A percentile compares a stretch with the other conserved stretches of the same genome.
Evolutionary conservation across 2,329 filamentous ascomycete genomes (phyloP).

Genomic region (Clonostachys rhizophaga): DNA sequence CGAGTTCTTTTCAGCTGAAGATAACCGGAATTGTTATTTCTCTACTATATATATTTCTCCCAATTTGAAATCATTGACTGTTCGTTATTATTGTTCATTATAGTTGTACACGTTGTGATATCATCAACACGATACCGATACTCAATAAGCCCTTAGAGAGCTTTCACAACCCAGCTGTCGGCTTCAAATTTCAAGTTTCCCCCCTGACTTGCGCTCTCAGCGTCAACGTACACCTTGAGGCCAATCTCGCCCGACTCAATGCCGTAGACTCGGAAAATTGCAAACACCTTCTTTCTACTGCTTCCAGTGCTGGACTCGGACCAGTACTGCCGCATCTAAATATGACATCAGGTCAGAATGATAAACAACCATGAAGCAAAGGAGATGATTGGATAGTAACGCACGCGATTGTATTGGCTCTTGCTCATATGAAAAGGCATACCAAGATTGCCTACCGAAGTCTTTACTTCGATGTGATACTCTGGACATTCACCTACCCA

Average conservation of each 20-base stretch:
- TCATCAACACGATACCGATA: too few species aligned
- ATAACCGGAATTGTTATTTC: too few species aligned
- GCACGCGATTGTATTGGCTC: constrained; percentile 32
- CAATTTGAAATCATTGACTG: too few species aligned
- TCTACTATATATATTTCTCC: too few species aligned
- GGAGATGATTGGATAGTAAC: constrained; percentile 5
- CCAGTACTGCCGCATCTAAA: not conserved
- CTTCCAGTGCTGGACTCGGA: too few species aligned
- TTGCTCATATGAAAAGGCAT: constrained; percentile 42
- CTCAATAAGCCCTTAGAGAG: not conserved
- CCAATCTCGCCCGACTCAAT: constrained; percentile 19
- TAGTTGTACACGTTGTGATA: too few species aligned
- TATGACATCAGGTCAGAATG: too few species aligned
- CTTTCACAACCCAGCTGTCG: constrained; percentile 10
- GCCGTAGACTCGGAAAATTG: constrained; percentile 33
- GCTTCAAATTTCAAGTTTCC: constrained; percentile 13
- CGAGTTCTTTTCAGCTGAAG: too few species aligned
- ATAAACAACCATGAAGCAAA: too few species aligned
- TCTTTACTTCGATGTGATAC: constrained; percentile 48
- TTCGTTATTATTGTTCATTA: too few species aligned
- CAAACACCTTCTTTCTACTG: constrained; percentile 19
- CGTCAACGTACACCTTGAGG: constrained; percentile 31
- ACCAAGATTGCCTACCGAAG: constrained; percentile 28
- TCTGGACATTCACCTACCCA: constrained; percentile 21
- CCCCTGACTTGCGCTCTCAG: constrained; percentile 14